These are phyloP conservation scores for Fusarium nurragi DNA, from an alignment of 2,329 filamentous ascomycete genomes.

Conservation along the genomic window DNA sequence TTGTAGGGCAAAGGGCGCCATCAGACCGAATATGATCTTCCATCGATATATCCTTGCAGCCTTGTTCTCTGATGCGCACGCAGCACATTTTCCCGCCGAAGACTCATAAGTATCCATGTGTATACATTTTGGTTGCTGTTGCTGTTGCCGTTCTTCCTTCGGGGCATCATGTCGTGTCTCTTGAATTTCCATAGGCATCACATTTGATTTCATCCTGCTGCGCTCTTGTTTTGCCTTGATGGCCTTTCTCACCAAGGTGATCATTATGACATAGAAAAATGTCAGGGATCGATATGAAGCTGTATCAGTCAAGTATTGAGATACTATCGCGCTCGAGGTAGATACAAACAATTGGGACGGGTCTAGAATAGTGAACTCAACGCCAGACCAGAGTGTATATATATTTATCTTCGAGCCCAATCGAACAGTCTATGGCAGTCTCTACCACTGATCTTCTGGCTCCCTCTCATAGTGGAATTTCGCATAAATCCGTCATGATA, in stretches of 20 bases:
- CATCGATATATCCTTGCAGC: constrained; percentile 58
- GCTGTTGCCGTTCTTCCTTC: constrained; percentile 4
- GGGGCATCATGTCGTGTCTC: not conserved
- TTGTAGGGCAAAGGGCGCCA: constrained; percentile 69
- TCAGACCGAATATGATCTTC: constrained; percentile 67
- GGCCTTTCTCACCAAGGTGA: constrained; percentile 24
- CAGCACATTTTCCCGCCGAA: constrained; percentile 37
- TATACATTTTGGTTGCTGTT: constrained; percentile 27
- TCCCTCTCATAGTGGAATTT: not conserved
- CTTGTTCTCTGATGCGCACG: constrained; percentile 49
- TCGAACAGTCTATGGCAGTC: too few species aligned
- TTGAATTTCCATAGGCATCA: constrained; percentile 3
- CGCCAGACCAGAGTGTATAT: not conserved
- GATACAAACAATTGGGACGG: not conserved
- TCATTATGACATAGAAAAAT: constrained; percentile 8
- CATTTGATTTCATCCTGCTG: not conserved
- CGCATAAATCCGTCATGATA: not conserved
- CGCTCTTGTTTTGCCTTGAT: constrained; percentile 13
- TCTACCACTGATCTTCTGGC: not conserved
- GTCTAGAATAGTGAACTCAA: not conserved
- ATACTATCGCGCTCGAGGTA: not conserved
- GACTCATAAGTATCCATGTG: constrained; percentile 33
- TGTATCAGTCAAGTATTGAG: not conserved
- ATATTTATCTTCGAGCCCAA: constrained; percentile 17
- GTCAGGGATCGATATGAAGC: not conserved